Base-by-base conservation (phyloP, 345 rosid genomes). In the Eucalyptus microcorys region DNA sequence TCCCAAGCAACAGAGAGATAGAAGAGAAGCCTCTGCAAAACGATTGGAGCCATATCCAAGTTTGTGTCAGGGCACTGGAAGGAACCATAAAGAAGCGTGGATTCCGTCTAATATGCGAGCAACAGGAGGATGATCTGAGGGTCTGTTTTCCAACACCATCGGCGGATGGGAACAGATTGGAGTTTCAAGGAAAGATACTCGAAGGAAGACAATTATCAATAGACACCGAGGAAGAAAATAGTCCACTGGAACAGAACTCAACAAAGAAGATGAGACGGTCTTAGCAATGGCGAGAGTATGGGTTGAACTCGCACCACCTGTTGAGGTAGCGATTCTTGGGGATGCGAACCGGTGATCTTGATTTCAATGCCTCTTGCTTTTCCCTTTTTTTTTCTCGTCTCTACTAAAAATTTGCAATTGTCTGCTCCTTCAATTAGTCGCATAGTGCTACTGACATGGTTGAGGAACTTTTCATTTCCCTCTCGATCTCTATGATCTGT, bases 31-130 rank as follows among this genome's bases (percentile, higher is more conserved):
- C 14, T 27, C 14, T 27, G 66, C 66, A 13, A 59, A 27, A 59
- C 2, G 7, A 12, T 55, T 55, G 12, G 61, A 55, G 61, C 27
- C 61, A 24, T 55, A 22, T 55, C 61, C 61, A 22, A 55, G 30
- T 22, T 55, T 55, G 30, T 0, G 3, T 9, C 10, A 24, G 12
- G 5, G 11, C 27, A 24, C 2, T 0, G 3, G 3, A 24, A 49
- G 61, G 61, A 55, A 55, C 12, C 61, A 27, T 59, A 59, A 59
- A 27, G 16, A 57, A 5, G n/a, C 27, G 1, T 26, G 64, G 64
- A 26, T 5, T 26, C n/a, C 14, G 64, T 57, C 15, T 26, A 4
- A 27, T 59, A 27, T 59, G 66, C 7, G 2, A 59, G 66, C 14
- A 59, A 27, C 66, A 27, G 15, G n/a, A 27, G 66, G 66, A 59